Percentiles rank a stretch among this genome's conserved stretches.
Evolutionary conservation across 2,329 filamentous ascomycete genomes (phyloP).

Genomic region (Penicillium polonicum): DNA sequence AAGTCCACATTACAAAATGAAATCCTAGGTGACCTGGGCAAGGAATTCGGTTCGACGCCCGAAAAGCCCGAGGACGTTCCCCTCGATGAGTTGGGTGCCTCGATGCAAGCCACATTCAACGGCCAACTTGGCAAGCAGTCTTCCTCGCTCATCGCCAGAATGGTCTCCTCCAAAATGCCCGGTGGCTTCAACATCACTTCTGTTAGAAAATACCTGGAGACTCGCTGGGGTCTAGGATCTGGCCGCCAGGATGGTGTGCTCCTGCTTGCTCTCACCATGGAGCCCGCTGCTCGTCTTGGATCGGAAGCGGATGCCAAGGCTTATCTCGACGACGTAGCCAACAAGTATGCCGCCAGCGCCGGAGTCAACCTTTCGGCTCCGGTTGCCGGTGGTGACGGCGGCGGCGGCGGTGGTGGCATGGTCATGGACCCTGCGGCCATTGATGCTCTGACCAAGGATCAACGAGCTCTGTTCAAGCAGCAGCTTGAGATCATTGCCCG

Average conservation of each 20-base stretch:
- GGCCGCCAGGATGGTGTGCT: conserved; percentile 91
- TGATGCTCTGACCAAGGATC: conserved; percentile 95
- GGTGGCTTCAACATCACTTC: conserved; percentile 98
- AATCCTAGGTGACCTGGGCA: conserved; percentile 94
- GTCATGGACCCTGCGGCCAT: conserved; percentile 99
- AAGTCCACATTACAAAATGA: conserved; percentile 99
- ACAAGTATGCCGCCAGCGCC: conserved; percentile 82
- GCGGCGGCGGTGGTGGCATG: conserved; percentile 76
- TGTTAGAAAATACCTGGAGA: conserved; percentile 91
- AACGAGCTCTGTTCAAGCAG: conserved; percentile 94
- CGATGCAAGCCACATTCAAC: conserved; percentile 99
- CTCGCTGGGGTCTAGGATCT: conserved; percentile 80
- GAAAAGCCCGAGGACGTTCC: conserved; percentile 98
- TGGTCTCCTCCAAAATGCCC: conserved; percentile 99
- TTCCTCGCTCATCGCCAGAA: conserved; percentile 82
- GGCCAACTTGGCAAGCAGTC: conserved; percentile 97
- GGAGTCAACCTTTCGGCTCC: conserved; percentile 81
- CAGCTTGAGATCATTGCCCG: conserved; percentile 92
- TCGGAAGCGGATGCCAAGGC: conserved; percentile 89
- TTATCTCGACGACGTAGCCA: conserved; percentile 82
- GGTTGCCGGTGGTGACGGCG: conserved; percentile 67
- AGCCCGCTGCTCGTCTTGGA: conserved; percentile 82
- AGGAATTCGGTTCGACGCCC: conserved; percentile 96
- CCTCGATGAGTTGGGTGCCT: conserved; percentile 87
- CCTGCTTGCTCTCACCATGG: conserved; percentile 85